A percentile compares a stretch with the other conserved stretches of the same genome.
Conservation (phyloP, 176 grass and related monocot species). For the Secale cereale region DNA sequence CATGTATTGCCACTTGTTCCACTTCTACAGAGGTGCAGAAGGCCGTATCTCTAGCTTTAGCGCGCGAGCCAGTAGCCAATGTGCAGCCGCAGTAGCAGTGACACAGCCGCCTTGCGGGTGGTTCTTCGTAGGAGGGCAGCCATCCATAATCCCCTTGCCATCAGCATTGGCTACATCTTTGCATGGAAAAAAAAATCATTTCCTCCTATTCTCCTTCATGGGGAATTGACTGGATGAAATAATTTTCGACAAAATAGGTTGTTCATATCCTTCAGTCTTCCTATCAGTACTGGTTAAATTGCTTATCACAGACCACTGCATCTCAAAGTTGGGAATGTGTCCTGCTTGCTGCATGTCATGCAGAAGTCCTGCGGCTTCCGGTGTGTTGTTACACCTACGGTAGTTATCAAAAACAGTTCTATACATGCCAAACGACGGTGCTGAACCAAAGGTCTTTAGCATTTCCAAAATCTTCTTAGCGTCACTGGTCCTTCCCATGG, state of each 20-base stretch:
- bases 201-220: constrained; percentile 27
- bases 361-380: constrained; percentile 65
- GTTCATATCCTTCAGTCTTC: constrained; percentile 39
- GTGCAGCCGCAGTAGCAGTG: not conserved
- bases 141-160: not conserved
- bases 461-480: constrained; percentile 58
- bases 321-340: constrained; percentile 81
- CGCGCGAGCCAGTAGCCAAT: not conserved
- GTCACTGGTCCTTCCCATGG: constrained; percentile 56
- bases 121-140: not conserved
- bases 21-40: constrained; percentile 49
- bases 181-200: not conserved
- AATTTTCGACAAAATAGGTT: constrained; percentile 61
- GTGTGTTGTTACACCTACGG: constrained; percentile 41
- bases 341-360: constrained; percentile 86
- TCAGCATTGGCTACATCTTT: constrained; percentile 7
- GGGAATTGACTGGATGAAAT: constrained; percentile 35
- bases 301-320: constrained; percentile 95
- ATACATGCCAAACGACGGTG: constrained; percentile 72
- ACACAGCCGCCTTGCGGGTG: not conserved
- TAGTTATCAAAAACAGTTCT: constrained; percentile 73
- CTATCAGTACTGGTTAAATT: constrained; percentile 55
- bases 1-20: constrained; percentile 55
- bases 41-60: constrained; percentile 24
- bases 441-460: constrained; percentile 38